Percentiles rank a stretch among this genome's conserved stretches.
These are phyloP conservation scores for Craspedostauros australis DNA, from an alignment of 108 stramenopile species.

Conservation along the genomic window DNA sequence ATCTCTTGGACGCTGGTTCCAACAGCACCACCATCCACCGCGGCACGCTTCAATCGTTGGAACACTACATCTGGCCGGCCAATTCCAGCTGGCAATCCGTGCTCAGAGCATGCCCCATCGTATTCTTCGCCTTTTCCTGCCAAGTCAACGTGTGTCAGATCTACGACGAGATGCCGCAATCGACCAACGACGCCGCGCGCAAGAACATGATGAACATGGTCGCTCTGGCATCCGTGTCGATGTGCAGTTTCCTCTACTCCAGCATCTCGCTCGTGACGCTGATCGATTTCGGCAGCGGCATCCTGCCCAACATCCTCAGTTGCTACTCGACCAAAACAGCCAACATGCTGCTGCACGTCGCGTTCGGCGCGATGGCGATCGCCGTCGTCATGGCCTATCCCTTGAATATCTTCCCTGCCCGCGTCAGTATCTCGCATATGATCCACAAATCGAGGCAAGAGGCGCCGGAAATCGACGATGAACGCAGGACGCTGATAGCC, in stretches of 20 bases:
- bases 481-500: background rate
- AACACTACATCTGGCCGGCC: slow-evolving; percentile 38
- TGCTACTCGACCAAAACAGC: slow-evolving; percentile 47
- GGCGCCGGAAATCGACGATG: background rate
- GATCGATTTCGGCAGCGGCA: slow-evolving; percentile 48
- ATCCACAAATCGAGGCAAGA: no score
- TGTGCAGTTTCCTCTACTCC: slow-evolving; percentile 35
- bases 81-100: slow-evolving; percentile 32
- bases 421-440: slow-evolving; percentile 56
- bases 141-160: slow-evolving; percentile 81
- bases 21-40: background rate
- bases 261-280: slow-evolving; percentile 46
- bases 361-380: slow-evolving; percentile 63
- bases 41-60: background rate
- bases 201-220: slow-evolving; percentile 40
- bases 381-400: slow-evolving; percentile 79
- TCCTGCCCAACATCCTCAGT: slow-evolving; percentile 57
- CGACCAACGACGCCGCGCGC: background rate
- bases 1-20: background rate
- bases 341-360: slow-evolving; percentile 56
- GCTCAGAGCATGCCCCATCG: slow-evolving; percentile 68
- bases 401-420: slow-evolving; percentile 73
- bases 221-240: slow-evolving; percentile 26
- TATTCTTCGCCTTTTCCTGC: slow-evolving; percentile 78
- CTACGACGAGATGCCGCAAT: slow-evolving; percentile 45